Evolutionary conservation across 169 alveolate genomes (phyloP).

Genomic region (Plasmodium ovale): DNA sequence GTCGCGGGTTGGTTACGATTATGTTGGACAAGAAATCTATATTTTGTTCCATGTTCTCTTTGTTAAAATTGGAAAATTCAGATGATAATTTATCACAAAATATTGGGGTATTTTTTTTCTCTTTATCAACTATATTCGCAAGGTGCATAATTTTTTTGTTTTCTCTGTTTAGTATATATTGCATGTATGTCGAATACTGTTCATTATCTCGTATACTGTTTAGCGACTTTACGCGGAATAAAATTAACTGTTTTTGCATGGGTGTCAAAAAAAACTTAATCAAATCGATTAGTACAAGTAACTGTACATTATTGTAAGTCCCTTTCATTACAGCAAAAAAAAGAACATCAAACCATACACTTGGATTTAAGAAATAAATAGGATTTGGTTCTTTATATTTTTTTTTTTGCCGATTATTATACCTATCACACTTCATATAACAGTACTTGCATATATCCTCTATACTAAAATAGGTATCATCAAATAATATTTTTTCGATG

Average conservation of each 20-base stretch:
- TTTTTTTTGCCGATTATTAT: constrained; percentile 19
- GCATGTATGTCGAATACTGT: constrained; percentile 46
- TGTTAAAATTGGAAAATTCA: constrained; percentile 16
- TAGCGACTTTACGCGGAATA: constrained; percentile 51
- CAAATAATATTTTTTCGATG: constrained; percentile 62
- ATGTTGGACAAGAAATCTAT: constrained; percentile 34
- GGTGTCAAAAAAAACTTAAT: constrained; percentile 60
- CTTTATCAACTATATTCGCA: not conserved
- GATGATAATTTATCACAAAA: constrained; percentile 1
- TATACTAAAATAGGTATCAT: constrained; percentile 61
- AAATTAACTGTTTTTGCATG: constrained; percentile 59
- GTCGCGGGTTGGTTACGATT: constrained; percentile 20
- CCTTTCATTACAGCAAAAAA: constrained; percentile 55
- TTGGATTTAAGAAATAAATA: constrained; percentile 39
- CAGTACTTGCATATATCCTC: constrained; percentile 72
- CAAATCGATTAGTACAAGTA: constrained; percentile 59
- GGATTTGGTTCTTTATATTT: constrained; percentile 1
- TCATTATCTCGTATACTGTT: constrained; percentile 26
- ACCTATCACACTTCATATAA: constrained; percentile 30
- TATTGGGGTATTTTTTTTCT: constrained; percentile 19
- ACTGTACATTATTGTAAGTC: constrained; percentile 22
- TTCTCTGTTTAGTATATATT: constrained; percentile 41
- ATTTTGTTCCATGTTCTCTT: constrained; percentile 30
- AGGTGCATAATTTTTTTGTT: constrained; percentile 15
- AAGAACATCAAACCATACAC: constrained; percentile 70